Base-by-base conservation (phyloP, 495 filamentous ascomycete species). In the Trichoderma asperelloides region DNA sequence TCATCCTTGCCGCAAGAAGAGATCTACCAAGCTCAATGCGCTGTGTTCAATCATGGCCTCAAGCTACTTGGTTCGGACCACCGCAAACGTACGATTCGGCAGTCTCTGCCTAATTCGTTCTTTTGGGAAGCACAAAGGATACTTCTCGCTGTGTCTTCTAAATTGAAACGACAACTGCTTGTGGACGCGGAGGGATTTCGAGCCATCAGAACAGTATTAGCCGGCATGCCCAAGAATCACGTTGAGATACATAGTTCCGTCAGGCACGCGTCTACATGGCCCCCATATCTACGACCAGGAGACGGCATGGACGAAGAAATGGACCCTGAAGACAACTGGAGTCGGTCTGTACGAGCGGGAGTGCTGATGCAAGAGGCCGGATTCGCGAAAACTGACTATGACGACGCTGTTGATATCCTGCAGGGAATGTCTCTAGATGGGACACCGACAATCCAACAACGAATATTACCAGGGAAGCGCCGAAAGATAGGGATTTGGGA, bases 111-210 rank as follows among this genome's bases (percentile, higher is more conserved):
- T 12, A 30, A 45, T 74, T 71, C 69, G 43, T 76, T 76, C 74
- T 78, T 79, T 64, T 83, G 81, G 81, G 73, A 77, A 27, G 80
- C 80, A 0, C 81, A 83, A 41, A 77, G 71, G 41, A 63, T 74
- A 21, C 72, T 83, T 12, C 65, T 83, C 33, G 68, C 67, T 5
- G 70, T 79, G 66, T 78, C 79, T 2, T 70, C 76, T 12, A 70
- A 66, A 15, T 33, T 78, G 21, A 69, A 78, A 6, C 78, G 70
- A 2, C 74, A 73, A 5, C 65, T 83, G 3, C 68, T 78, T 27
- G 74, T 82, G 40, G 72, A 73, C 60, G 67, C 71, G 62, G 65
- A 69, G 2, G 73, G 77, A 64, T 82, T 79, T 41, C 72, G 69
- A 39, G 72, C 79, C 0, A 69, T 83, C 37, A 74, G 78, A 28